Conservation (phyloP, 257 asterid genomes). For the Salvia splendens region DNA sequence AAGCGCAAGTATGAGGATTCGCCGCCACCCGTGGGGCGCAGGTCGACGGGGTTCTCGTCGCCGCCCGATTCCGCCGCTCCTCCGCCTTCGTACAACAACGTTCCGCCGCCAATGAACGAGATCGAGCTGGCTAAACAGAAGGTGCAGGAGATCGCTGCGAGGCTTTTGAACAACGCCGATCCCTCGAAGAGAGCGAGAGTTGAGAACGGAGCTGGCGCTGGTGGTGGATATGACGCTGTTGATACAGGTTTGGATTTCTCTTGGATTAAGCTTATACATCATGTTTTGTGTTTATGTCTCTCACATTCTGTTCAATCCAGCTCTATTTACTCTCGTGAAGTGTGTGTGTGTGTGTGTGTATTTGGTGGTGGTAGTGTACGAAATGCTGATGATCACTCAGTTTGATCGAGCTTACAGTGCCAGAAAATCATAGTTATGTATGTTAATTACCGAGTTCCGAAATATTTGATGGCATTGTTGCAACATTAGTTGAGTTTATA, state of each 20-base stretch:
- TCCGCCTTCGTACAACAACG: constrained; percentile 61
- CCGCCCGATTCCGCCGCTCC: constrained; percentile 54
- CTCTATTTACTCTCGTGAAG: neutral
- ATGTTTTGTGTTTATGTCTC: neutral
- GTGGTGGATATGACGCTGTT: constrained; percentile 51
- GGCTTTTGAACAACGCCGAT: constrained; percentile 66
- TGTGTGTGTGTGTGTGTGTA: neutral
- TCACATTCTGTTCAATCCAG: neutral
- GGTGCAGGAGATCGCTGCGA: constrained; percentile 92
- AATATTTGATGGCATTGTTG: neutral
- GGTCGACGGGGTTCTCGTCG: constrained; percentile 83
- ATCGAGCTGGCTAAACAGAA: constrained; percentile 88
- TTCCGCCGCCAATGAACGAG: constrained; percentile 77
- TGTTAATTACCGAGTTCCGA: neutral
- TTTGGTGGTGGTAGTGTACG: neutral
- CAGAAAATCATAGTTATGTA: neutral
- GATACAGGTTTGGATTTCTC: constrained; percentile 44
- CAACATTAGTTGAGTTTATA: neutral
- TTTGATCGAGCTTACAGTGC: neutral
- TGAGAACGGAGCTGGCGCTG: constrained; percentile 58
- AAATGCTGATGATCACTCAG: neutral
- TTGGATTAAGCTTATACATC: neutral
- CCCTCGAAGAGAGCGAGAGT: constrained; percentile 68
- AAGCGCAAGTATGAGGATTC: constrained; percentile 83
- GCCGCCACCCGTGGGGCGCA: constrained; percentile 58